Base-by-base conservation (phyloP, 371 early-diverging fungal genomes). In the Mucor sp. region DNA sequence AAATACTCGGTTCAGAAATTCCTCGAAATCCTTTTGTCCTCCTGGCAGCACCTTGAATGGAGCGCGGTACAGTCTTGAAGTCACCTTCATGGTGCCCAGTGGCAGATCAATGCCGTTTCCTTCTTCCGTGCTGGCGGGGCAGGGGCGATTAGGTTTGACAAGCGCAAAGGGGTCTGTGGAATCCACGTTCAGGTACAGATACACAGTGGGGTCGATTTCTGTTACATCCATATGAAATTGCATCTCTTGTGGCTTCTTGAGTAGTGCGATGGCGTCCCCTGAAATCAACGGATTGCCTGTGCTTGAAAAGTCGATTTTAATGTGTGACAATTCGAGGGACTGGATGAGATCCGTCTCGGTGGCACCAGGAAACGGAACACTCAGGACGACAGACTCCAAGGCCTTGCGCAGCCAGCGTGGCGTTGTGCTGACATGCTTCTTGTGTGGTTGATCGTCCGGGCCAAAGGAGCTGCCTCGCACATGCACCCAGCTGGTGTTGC, bases 361-460 rank as follows among this genome's bases (percentile, higher is more conserved):
- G 3, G 82, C 78, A 35, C 84, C 84, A 14, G 82, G 84, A 43
- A 84, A 84, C 0, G 84, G 84, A 17, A 81, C 71, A 4, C 28
- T 21, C 1, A 84, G 61, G 3, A 79, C 70, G 15, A 84, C 43
- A 3, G 71, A 64, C 23, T 69, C 53, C 1, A 84, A 61, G 14
- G 84, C 82, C 8, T 76, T 68, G 17, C 66, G 77, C n/a, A 84
- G 67, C 84, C 84, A 84, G 17, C 19, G 62, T 1, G 84, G 84
- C 28, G 75, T 71, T 14, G 33, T 21, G 30, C 66, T 59, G 4
- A 61, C 25, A 61, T 65, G 65, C 15, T 47, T 61, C 23, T 61
- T 70, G 9, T 44, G 8, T 5, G 72, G 65, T 3, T 61, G 58
- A 32, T 69, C 58, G 12, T 81, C 79, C 2, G 82, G 84, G 0